These are phyloP conservation scores for Tetrapisispora arboricola DNA, from an alignment of 805 yeast species.

Conservation along the genomic window DNA sequence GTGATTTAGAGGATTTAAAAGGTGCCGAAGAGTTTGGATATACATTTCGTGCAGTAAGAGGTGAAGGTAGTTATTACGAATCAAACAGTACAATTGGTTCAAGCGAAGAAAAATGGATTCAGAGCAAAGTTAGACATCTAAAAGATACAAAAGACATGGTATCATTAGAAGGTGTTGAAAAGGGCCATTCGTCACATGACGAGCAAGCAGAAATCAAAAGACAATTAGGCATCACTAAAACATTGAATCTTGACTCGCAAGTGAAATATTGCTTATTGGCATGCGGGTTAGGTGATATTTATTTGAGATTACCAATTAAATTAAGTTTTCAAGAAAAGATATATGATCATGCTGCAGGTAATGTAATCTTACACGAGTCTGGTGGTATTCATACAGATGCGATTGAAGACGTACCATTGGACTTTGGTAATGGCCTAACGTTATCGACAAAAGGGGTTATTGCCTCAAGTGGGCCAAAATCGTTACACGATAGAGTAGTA, in stretches of 20 bases:
- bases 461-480: conserved; percentile 45
- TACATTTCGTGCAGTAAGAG: conserved; percentile 26
- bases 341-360: conserved; percentile 99
- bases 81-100: no score
- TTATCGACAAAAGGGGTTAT: conserved; percentile 83
- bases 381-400: conserved; percentile 84
- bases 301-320: conserved; percentile 76
- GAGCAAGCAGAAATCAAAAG: conserved; percentile 69
- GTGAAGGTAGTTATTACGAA: conserved; percentile 28
- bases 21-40: conserved; percentile 25
- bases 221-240: conserved; percentile 48
- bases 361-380: conserved; percentile 73
- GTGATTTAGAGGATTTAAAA: conserved; percentile 28
- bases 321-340: conserved; percentile 79
- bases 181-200: conserved; percentile 87
- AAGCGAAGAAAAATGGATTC: conserved; percentile 31
- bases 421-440: conserved; percentile 80
- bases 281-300: conserved; percentile 85
- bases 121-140: conserved; percentile 40
- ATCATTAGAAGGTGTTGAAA: conserved; percentile 77
- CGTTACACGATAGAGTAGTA: conserved; percentile 21
- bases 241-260: conserved; percentile 85
- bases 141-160: conserved; percentile 20
- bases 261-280: conserved; percentile 91
- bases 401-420: conserved; percentile 58